Evolutionary conservation across 1,139 yeast genomes (phyloP).

Genomic region (Pichia sp.): DNA sequence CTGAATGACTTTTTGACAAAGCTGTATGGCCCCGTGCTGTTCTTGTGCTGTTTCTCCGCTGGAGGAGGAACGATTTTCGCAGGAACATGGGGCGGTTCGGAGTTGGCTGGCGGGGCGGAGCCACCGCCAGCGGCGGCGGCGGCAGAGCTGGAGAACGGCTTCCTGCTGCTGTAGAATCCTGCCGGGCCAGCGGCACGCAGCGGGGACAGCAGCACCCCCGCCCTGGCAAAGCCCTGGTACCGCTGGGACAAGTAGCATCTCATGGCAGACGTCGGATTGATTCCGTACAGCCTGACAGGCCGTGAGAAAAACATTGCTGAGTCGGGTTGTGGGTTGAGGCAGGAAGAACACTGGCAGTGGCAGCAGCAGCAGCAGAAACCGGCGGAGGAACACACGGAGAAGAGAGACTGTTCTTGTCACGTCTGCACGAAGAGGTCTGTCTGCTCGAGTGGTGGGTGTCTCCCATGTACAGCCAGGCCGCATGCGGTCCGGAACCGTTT

Average conservation of each 20-base stretch:
- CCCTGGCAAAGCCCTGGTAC: background rate
- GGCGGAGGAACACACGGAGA: too few species aligned
- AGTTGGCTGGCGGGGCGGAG: background rate
- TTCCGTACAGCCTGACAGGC: background rate
- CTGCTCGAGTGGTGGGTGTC: too few species aligned
- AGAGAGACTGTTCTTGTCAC: too few species aligned
- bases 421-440: too few species aligned
- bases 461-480: too few species aligned
- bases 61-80: background rate
- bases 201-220: background rate
- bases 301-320: background rate
- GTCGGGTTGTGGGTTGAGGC: too few species aligned
- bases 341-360: too few species aligned
- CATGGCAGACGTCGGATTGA: background rate
- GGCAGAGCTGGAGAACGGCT: background rate
- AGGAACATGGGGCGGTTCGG: background rate
- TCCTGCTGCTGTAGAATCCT: too few species aligned
- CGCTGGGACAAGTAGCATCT: background rate
- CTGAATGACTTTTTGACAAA: conserved; percentile 1
- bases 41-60: too few species aligned
- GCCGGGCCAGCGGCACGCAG: background rate
- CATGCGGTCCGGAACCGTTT: too few species aligned
- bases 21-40: background rate
- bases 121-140: background rate
- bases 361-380: too few species aligned